Evolutionary conservation across 2,329 filamentous ascomycete species (phyloP).

Genomic region (Leptographium radiaticola): DNA sequence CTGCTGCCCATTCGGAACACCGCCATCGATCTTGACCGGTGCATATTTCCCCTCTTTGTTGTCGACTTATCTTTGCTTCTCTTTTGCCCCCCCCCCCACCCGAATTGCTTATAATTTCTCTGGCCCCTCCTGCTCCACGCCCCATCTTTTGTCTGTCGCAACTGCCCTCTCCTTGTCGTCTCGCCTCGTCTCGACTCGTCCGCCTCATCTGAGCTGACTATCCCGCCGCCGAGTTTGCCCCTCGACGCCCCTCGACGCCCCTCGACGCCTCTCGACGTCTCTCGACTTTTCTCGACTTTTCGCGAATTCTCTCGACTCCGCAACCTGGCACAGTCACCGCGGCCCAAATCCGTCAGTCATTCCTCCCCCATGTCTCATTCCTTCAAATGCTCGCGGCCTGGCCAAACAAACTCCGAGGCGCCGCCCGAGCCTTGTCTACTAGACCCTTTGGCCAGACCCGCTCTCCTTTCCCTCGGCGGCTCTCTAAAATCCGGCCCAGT

Average conservation of each 20-base stretch:
- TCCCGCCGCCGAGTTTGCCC: too few species aligned
- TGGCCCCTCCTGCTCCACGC: background rate
- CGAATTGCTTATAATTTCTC: background rate
- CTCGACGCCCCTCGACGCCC: too few species aligned
- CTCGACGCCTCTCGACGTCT: too few species aligned
- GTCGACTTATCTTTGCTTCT: background rate
- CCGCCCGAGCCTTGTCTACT: background rate
- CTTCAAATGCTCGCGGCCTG: background rate
- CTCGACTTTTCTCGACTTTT: too few species aligned
- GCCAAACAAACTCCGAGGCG: background rate
- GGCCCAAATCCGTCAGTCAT: too few species aligned
- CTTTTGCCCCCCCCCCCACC: too few species aligned
- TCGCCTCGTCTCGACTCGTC: background rate
- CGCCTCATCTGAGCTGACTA: too few species aligned
- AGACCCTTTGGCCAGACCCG: background rate
- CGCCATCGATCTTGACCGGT: background rate
- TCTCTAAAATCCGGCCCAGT: constrained; percentile 1
- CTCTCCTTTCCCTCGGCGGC: background rate
- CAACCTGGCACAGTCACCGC: too few species aligned
- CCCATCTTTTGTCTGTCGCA: background rate
- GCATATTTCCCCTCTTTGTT: background rate
- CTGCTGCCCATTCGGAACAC: background rate
- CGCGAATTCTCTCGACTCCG: too few species aligned
- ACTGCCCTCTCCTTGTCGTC: too few species aligned
- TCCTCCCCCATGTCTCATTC: background rate